Base-by-base conservation (phyloP, 1,284 basidiomycete genomes). In the Cutaneotrichosporon cutaneum region DNA sequence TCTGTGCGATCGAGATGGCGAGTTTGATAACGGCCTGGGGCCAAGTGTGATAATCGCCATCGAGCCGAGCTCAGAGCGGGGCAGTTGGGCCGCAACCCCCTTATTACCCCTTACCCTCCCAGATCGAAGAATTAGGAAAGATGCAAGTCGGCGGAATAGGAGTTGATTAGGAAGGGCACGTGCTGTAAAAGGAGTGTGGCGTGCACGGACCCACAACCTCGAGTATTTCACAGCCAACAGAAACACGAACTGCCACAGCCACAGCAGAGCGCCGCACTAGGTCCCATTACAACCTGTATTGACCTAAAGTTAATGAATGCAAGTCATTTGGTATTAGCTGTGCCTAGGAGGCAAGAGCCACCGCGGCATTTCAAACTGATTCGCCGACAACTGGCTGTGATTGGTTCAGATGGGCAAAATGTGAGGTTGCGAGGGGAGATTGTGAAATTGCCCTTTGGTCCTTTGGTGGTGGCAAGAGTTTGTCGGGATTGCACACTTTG, bases 101-200 rank as follows among this genome's bases (percentile, higher is more conserved):
- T n/a, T n/a, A n/a, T n/a, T n/a, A n/a, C n/a, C n/a, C n/a, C n/a
- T n/a, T n/a, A 18, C 6, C 5, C 16, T n/a, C 6, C 7, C 3
- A 42, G 18, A 18, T 8, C n/a, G n/a, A n/a, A n/a, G 39, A 42
- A 42, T 42, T 42, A 42, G 39, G 39, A 42, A 9, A 42, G 39
- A 7, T 42, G 39, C 18, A 42, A n/a, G n/a, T 18, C 18, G 18
- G 16, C 7, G n/a, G 35, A 36, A 36, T 36, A 36, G 11, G n/a
- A 45, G 21, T 24, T 26, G 52, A 54, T 54, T 54, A 54, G 52
- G 35, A 54, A 36, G 52, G 52, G 33, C 33, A 54, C 52, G 52
- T 54, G 35, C 52, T 35, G n/a, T 22, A 22, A 27, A 51, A 14
- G 18, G 50, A 51, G 11, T 11, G 24, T 51, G 44, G 21, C 22